phyloP scores from a whole-genome alignment of 331 rosid species.

The Phaseolus coccineus region DNA sequence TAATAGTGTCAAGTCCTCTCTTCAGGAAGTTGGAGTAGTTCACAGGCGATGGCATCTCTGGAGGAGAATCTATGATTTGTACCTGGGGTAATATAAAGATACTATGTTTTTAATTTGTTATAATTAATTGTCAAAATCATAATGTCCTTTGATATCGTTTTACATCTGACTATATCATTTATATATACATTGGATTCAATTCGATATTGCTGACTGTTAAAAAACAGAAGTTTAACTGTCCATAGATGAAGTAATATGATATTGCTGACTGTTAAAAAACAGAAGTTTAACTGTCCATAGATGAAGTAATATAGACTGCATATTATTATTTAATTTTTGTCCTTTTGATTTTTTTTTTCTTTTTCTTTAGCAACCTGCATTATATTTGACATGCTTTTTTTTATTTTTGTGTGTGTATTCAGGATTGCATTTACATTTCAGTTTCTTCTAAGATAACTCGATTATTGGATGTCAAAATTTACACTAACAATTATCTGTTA shows the following conservation, averaged over 20 bases:
- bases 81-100: constrained; percentile 75
- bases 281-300: background rate
- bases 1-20: constrained; percentile 43
- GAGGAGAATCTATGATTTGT: constrained; percentile 96
- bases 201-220: background rate
- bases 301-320: constrained; percentile 13
- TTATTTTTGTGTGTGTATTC: background rate
- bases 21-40: constrained; percentile 95
- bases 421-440: constrained; percentile 10
- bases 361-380: constrained; percentile 11
- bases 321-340: background rate
- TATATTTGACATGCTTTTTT: constrained; percentile 2
- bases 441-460: background rate
- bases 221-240: constrained; percentile 1
- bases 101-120: constrained; percentile 33
- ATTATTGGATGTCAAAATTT: background rate
- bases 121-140: constrained; percentile 13
- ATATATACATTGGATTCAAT: background rate
- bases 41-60: constrained; percentile 98
- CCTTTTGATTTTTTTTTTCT: background rate
- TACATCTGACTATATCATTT: constrained; percentile 21
- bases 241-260: background rate
- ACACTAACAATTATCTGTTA: background rate
- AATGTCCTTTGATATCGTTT: background rate
- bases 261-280: background rate